Base-by-base conservation (phyloP, 495 filamentous ascomycete genomes). In the Margaritispora aquatica region DNA sequence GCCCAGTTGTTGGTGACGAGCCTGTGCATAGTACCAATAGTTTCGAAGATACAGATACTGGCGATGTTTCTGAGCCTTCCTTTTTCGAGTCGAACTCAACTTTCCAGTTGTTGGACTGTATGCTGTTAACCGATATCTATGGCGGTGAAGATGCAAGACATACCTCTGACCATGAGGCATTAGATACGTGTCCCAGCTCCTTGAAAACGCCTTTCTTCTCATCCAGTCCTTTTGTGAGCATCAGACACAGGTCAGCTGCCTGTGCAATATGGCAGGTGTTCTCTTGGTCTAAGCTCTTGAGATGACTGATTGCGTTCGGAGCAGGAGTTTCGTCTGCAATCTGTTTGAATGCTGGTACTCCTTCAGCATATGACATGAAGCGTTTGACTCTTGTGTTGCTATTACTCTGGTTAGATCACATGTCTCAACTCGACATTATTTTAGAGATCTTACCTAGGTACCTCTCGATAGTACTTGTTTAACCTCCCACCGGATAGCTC, bases 1-100 rank as follows among this genome's bases (percentile, higher is more conserved):
- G 57, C 2, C 50, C 50, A 13, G 71, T 61, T 20, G 73, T 78
- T 15, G 83, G 83, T 46, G 71, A 71, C 2, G 80, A 74, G 54
- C 83, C 83, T 11, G 83, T 86, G 71, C 82, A 84, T 57, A 84
- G 75, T 41, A 84, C 76, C 13, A 86, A 65, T 24, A 65, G 36
- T 21, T 58, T 47, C 20, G 65, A 62, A 13, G 31, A 76, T 68
- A 13, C 72, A 59, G 2, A 74, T 71, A 19, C 69, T 56, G 19
- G 76, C 68, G 29, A 54, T 36, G 21, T 7, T 10, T 51, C 21
- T 52, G 27, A 29, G 26, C 27, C 31, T 54, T 21, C 20, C 21
- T 22, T 17, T 27, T n/a, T 19, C 21, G 55, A 27, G 15, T 31
- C 44, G 51, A 83, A 64, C 7, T 62, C 64, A 46, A 83, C 74